These are phyloP conservation scores for Leccinum subfulvum DNA, from an alignment of 1,284 basidiomycete genomes.

Conservation along the genomic window DNA sequence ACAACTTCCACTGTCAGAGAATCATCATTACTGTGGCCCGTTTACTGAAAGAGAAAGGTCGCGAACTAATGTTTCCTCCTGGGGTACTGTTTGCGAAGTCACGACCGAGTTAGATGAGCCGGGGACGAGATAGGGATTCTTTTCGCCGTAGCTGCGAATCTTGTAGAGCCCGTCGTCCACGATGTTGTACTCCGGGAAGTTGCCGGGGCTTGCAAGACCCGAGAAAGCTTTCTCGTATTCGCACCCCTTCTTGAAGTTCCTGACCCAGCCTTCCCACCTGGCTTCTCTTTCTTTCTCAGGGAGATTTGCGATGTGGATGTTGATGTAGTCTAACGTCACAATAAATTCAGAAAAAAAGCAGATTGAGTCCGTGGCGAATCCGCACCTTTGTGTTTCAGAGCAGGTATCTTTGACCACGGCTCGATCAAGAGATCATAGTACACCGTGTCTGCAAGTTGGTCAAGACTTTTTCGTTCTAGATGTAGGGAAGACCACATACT, in stretches of 20 bases:
- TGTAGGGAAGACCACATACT: background rate
- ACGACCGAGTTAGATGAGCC: background rate
- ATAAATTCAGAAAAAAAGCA: background rate
- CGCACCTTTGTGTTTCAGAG: background rate
- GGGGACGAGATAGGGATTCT: background rate
- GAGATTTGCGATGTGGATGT: conserved; percentile 2
- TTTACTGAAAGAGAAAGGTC: too few species aligned
- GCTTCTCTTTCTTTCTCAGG: background rate
- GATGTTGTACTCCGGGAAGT: conserved; percentile 5
- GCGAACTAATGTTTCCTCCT: background rate
- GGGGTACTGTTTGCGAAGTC: background rate
- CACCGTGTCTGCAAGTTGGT: conserved; percentile 5
- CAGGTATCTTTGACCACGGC: conserved; percentile 1
- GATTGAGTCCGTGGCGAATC: background rate
- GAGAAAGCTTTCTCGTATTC: conserved; percentile 5
- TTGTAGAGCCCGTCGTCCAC: conserved; percentile 8
- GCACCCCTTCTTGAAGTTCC: conserved; percentile 6
- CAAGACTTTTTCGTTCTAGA: background rate
- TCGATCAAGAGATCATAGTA: conserved; percentile 2
- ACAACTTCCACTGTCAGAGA: conserved; percentile 4
- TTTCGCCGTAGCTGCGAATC: conserved; percentile 10
- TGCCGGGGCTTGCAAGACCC: background rate
- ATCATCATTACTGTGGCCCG: background rate
- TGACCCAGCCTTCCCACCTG: background rate
- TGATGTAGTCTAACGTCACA: conserved; percentile 7